Percentiles rank a stretch among this genome's conserved stretches.
phyloP scores from a whole-genome alignment of 176 grass and related monocot species.

The Musa beccarii region DNA sequence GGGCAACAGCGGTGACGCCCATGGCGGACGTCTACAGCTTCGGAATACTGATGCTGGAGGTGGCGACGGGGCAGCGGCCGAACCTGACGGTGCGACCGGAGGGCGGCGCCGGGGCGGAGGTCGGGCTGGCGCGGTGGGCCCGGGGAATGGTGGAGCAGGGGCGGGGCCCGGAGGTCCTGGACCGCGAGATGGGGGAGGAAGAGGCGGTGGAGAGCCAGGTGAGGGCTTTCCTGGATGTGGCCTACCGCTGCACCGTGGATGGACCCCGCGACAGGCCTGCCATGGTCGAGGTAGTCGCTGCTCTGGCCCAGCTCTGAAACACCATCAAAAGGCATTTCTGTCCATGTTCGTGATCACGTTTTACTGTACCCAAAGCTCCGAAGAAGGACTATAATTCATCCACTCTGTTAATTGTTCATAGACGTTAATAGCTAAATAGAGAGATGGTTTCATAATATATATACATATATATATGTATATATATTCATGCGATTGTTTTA shows the following conservation, averaged over 20 bases:
- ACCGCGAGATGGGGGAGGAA: slow-evolving; percentile 24
- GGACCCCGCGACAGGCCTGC: slow-evolving; percentile 20
- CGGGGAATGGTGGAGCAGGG: slow-evolving; percentile 28
- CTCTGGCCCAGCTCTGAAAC: slow-evolving; percentile 24
- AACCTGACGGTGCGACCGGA: slow-evolving; percentile 41
- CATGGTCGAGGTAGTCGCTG: slow-evolving; percentile 34
- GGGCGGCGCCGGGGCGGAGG: slow-evolving; percentile 8
- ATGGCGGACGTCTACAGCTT: slow-evolving; percentile 78
- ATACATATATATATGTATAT: too few species aligned
- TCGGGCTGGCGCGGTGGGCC: slow-evolving; percentile 44
- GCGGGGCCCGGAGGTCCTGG: slow-evolving; percentile 26
- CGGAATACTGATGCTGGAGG: slow-evolving; percentile 56
- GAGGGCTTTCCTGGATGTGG: slow-evolving; percentile 29
- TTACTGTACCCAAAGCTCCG: too few species aligned
- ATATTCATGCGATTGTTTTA: too few species aligned
- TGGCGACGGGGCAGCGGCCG: slow-evolving; percentile 38
- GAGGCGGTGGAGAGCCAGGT: slow-evolving; percentile 21
- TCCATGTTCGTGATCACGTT: too few species aligned
- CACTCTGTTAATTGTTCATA: too few species aligned
- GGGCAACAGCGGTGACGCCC: slow-evolving; percentile 27
- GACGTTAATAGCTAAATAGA: too few species aligned
- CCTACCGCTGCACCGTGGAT: slow-evolving; percentile 29
- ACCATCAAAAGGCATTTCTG: too few species aligned
- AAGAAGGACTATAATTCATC: too few species aligned
- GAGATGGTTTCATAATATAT: too few species aligned